These are phyloP conservation scores for Malbranchea zuffiana DNA, from an alignment of 2,329 filamentous ascomycete genomes.

Conservation along the genomic window DNA sequence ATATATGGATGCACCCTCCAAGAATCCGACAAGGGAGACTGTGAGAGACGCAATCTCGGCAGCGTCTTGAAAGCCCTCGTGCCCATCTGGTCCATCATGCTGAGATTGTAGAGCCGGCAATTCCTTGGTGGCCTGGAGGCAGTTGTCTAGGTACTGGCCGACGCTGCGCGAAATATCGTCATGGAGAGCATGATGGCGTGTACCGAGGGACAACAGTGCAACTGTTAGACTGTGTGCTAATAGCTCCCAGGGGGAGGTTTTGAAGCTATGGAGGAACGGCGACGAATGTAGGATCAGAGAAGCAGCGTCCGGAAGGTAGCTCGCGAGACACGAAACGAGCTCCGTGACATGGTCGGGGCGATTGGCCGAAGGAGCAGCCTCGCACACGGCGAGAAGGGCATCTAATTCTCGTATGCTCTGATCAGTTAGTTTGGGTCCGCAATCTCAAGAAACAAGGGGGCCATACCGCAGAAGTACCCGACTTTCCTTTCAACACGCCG, in stretches of 20 bases:
- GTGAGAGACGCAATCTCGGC: constrained; percentile 63
- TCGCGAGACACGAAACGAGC: constrained; percentile 65
- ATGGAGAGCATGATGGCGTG: constrained; percentile 58
- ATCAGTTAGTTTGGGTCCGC: constrained; percentile 2
- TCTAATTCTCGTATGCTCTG: constrained; percentile 85
- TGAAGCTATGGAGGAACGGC: constrained; percentile 69
- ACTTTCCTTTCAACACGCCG: constrained; percentile 28
- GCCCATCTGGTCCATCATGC: constrained; percentile 40
- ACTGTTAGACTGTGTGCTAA: constrained; percentile 67
- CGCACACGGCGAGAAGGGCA: constrained; percentile 80
- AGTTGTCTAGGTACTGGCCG: constrained; percentile 61
- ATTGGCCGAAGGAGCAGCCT: constrained; percentile 67
- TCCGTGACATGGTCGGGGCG: constrained; percentile 62
- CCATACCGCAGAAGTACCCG: constrained; percentile 27
- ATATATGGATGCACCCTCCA: constrained; percentile 69
- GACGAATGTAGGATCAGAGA: constrained; percentile 67
- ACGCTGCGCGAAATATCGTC: constrained; percentile 56
- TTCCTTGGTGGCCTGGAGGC: constrained; percentile 50
- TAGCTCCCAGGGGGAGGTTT: constrained; percentile 80
- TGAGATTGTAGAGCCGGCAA: constrained; percentile 46
- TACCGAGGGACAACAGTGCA: constrained; percentile 70
- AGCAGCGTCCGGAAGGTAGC: constrained; percentile 78
- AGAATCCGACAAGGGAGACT: constrained; percentile 78
- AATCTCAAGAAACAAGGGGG: not conserved
- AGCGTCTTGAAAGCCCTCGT: constrained; percentile 44